Percentiles rank a stretch among this genome's conserved stretches.
phyloP scores from a whole-genome alignment of 345 rosid species.

The Sisymbrium altissimum region DNA sequence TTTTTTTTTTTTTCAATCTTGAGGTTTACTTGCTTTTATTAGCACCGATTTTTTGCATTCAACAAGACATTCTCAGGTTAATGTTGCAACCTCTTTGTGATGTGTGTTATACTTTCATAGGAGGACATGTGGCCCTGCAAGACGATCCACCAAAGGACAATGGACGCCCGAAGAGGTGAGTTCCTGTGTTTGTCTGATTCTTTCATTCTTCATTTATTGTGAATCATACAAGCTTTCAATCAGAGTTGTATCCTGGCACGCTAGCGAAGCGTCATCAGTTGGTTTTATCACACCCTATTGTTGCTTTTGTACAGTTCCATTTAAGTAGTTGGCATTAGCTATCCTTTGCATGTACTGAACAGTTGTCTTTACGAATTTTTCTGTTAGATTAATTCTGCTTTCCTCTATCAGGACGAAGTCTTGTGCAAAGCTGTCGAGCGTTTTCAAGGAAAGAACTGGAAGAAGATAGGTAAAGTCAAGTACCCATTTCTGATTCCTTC shows the following conservation, averaged over 20 bases:
- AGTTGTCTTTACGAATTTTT: not conserved
- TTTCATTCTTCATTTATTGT: not conserved
- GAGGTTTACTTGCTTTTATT: not conserved
- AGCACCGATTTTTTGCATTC: slow-evolving; percentile 17
- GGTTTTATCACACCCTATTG: not conserved
- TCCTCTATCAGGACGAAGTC: slow-evolving; percentile 70
- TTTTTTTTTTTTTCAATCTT: not conserved
- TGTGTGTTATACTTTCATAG: slow-evolving; percentile 17
- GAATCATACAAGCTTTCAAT: not conserved
- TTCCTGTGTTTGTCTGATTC: slow-evolving; percentile 3
- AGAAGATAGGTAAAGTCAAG: slow-evolving; percentile 74
- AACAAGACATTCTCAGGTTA: slow-evolving; percentile 14
- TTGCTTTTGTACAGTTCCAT: slow-evolving; percentile 12
- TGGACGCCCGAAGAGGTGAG: slow-evolving; percentile 35
- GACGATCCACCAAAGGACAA: slow-evolving; percentile 41
- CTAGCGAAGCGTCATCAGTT: not conserved
- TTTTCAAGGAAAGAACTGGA: slow-evolving; percentile 99
- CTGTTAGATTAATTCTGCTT: not conserved
- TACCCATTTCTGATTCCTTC: not conserved
- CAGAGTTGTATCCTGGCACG: not conserved
- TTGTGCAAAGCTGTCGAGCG: slow-evolving; percentile 92
- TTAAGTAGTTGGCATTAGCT: not conserved
- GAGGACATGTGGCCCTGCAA: slow-evolving; percentile 41
- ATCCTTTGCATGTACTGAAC: not conserved
- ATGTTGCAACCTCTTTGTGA: slow-evolving; percentile 16